A percentile compares a stretch with the other conserved stretches of the same genome.
These are phyloP conservation scores for Ceratocystis colombiana DNA, from an alignment of 2,329 filamentous ascomycete genomes.

Conservation along the genomic window DNA sequence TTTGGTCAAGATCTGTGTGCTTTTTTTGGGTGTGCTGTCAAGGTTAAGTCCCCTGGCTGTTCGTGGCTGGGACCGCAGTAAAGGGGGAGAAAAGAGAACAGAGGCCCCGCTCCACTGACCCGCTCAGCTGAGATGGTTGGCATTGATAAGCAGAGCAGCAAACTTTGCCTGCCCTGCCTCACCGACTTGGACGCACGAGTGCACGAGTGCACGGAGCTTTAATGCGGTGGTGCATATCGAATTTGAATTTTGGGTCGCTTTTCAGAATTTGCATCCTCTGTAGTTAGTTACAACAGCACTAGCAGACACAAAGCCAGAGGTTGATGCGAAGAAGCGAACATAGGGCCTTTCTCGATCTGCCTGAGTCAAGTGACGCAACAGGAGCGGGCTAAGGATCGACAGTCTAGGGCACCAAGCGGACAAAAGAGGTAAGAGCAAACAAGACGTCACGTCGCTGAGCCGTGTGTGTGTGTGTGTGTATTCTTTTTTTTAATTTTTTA, in stretches of 20 bases:
- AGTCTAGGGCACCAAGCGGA: background rate
- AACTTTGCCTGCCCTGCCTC: background rate
- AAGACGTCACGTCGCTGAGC: background rate
- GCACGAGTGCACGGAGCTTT: background rate
- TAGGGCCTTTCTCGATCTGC: background rate
- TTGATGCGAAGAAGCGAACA: background rate
- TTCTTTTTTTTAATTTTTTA: background rate
- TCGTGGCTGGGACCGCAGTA: background rate
- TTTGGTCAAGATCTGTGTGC: background rate
- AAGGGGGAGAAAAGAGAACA: background rate
- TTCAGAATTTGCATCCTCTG: background rate
- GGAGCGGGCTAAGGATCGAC: background rate
- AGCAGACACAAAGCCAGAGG: background rate
- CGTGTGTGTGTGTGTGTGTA: background rate
- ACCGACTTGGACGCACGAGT: background rate
- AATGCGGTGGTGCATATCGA: background rate
- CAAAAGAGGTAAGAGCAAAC: background rate
- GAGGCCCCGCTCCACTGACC: background rate
- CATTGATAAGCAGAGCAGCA: background rate
- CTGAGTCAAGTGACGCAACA: constrained; percentile 1
- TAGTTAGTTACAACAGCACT: background rate
- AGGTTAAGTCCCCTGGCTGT: background rate
- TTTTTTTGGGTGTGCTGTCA: constrained; percentile 4
- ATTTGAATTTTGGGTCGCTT: background rate
- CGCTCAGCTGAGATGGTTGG: constrained; percentile 7